These are phyloP conservation scores for Lachnellula subtilissima DNA, from an alignment of 2,329 filamentous ascomycete species.

Conservation along the genomic window DNA sequence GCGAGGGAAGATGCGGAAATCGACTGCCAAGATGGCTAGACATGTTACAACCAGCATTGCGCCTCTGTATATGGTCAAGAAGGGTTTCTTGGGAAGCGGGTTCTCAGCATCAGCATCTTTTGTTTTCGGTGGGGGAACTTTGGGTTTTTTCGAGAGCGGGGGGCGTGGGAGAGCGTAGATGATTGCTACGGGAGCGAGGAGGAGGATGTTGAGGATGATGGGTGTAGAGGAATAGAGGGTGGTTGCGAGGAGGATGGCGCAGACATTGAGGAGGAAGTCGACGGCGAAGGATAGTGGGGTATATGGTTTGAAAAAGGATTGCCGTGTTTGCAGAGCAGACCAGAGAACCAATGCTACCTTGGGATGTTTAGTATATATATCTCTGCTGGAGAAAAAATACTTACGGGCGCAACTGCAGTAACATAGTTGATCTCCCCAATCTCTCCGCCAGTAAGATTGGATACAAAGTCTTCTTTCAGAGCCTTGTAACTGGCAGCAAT, in stretches of 20 bases:
- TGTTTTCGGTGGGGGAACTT: constrained; percentile 41
- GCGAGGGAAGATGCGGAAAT: constrained; percentile 88
- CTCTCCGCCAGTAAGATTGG: constrained; percentile 77
- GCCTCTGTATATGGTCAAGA: constrained; percentile 86
- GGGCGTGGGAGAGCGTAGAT: constrained; percentile 49
- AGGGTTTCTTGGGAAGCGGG: constrained; percentile 76
- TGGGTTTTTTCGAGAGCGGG: constrained; percentile 43
- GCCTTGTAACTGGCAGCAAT: constrained; percentile 69
- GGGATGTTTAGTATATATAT: not conserved
- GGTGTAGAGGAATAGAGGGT: constrained; percentile 78
- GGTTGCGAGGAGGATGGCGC: constrained; percentile 74
- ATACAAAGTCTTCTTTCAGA: constrained; percentile 93
- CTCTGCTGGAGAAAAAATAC: constrained; percentile 25
- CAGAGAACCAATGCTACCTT: constrained; percentile 81
- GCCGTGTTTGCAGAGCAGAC: constrained; percentile 80
- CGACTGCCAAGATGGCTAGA: constrained; percentile 89
- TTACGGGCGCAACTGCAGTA: constrained; percentile 78
- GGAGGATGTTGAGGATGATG: constrained; percentile 66
- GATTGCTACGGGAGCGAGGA: constrained; percentile 63
- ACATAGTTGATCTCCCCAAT: constrained; percentile 84
- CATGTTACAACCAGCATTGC: constrained; percentile 89
- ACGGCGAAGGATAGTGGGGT: constrained; percentile 61
- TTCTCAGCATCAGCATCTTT: constrained; percentile 33
- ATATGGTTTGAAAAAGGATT: constrained; percentile 78
- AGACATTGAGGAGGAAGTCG: constrained; percentile 86